Base-by-base conservation (phyloP, 257 asterid genomes). In the Primulina huaijiensis region DNA sequence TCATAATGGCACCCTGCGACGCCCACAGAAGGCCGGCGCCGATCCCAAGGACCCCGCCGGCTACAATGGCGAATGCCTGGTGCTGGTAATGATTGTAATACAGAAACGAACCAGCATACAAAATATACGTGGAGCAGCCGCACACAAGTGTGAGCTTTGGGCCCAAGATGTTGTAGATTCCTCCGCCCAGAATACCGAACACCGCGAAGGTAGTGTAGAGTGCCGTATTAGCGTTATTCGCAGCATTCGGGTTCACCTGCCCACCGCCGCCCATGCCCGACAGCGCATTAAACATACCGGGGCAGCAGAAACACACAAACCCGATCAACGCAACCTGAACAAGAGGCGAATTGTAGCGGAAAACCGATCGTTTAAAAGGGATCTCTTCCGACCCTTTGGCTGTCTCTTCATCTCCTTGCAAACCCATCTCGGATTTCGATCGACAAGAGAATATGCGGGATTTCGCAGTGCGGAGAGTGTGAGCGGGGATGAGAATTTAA, bases 241-340 rank as follows among this genome's bases (percentile, higher is more conserved):
- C 83, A 10, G 97, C 99, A 7, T 88, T 82, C 74, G 86, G 84
- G 64, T 94, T 85, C 2, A 90, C 87, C 75, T 94, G 99, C 12
- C 99, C 97, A 57, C 92, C 97, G 70, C 89, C 97, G 19, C 97
- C 99, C 99, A 94, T 89, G 38, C 99, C 97, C 72, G 95, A 87
- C 30, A 94, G 95, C n/a, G 99, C 99, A 68, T 89, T 91, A 72
- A 89, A 94, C 99, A 94, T 94, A 0, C 99, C 97, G 0, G 97
- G 99, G 76, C 99, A 94, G 77, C 96, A 94, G 79, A 94, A 94
- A 29, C 99, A 94, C 6, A 94, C 97, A 0, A 91, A 56, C 17
- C 97, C 99, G 67, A 94, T 94, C 10, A 94, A 52, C 5, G 61
- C 72, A 0, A 94, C 89, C 60, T 91, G 97, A 38, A 85, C 85